phyloP scores from a whole-genome alignment of 1,284 basidiomycete genomes.

The Trametes hirsuta region DNA sequence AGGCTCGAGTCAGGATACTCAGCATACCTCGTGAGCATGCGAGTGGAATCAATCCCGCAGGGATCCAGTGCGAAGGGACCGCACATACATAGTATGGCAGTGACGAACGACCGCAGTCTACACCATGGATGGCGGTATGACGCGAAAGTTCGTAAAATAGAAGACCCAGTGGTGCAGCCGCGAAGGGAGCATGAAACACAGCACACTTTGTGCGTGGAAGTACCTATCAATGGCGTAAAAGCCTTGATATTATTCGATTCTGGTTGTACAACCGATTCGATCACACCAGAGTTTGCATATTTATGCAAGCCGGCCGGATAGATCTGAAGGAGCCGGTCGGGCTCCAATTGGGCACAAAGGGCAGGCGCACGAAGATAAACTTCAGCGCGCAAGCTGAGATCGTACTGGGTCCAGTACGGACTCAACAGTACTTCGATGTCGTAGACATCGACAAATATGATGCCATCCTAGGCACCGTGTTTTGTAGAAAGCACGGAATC shows the following conservation, averaged over 20 bases:
- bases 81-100: neutral
- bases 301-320: too few species aligned
- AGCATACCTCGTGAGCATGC: neutral
- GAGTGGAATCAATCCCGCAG: too few species aligned
- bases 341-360: slow-evolving; percentile 30
- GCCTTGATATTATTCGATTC: slow-evolving; percentile 7
- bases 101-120: neutral
- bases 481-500: slow-evolving; percentile 29
- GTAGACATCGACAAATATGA: slow-evolving; percentile 39
- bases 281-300: slow-evolving; percentile 1
- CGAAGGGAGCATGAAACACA: neutral
- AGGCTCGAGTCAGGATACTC: neutral
- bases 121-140: slow-evolving; percentile 6
- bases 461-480: slow-evolving; percentile 35
- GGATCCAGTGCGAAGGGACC: neutral
- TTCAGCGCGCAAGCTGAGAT: slow-evolving; percentile 19
- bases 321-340: slow-evolving; percentile 17
- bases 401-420: neutral
- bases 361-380: slow-evolving; percentile 30
- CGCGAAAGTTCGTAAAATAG: neutral
- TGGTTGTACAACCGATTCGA: slow-evolving; percentile 7
- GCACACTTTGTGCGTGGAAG: slow-evolving; percentile 5
- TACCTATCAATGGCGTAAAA: slow-evolving; percentile 7
- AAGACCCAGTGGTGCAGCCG: slow-evolving; percentile 1
- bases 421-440: slow-evolving; percentile 30